Base-by-base conservation (phyloP, 306 rosid genomes). In the Quercus agrifolia region DNA sequence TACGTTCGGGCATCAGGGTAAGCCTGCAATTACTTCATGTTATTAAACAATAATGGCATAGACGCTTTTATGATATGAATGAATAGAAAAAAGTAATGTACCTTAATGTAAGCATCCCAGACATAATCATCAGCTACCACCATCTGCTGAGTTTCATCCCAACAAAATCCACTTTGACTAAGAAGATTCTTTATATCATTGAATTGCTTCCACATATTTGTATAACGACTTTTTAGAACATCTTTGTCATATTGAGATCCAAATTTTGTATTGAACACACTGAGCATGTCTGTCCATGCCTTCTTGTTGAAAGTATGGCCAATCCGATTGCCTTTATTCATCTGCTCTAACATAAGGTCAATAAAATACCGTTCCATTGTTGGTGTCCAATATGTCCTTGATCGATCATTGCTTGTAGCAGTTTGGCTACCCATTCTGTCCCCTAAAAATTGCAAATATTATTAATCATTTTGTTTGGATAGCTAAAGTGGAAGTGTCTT, bases 131-230 rank as follows among this genome's bases (percentile, higher is more conserved):
- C 88, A 38, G 94, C 97, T 51, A 83, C 86, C 71, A 92, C 97
- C 93, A 90, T 92, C 61, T 86, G 90, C 33, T 85, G 89, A 25
- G 75, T 21, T 83, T 85, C 90, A 54, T 92, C 92, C 94, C 97
- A 92, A n/a, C 93, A 83, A 86, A 92, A 92, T n/a, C 94, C 93
- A 70, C 46, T 79, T 30, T 83, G 92, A 21, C 85, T 79, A 33
- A 92, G 91, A 77, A 90, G 79, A 66, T 49, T 86, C 84, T 80
- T 87, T 70, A 92, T 93, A 79, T 92, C 94, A 79, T 89, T 89
- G 87, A 92, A 92, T 75, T 87, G 97, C 85, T 89, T 92, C 94
- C 93, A 92, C 85, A 90, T 82, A 82, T 78, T 89, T 62, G 94
- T 79, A 74, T 92, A 92, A 6, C 93, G 97, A 62, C 87, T 70